Base-by-base conservation (phyloP, 129 eudicot species). In the Oenanthe sinensis region DNA sequence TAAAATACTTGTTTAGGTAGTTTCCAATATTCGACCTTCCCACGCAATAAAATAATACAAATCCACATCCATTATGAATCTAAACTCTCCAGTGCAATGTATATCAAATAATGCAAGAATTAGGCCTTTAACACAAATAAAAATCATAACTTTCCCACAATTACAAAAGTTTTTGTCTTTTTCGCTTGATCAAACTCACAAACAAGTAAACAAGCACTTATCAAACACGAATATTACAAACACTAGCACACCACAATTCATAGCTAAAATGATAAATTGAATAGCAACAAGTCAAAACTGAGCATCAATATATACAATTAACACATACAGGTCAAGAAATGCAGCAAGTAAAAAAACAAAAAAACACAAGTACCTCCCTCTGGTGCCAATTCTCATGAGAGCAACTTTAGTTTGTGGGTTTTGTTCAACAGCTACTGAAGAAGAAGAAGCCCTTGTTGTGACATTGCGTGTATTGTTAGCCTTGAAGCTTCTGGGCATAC, bases 351-450 rank as follows among this genome's bases (percentile, higher is more conserved):
- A 45, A 33, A 58, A 39, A 58, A 45, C 0, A 58, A 39, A 67
- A 0, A 20, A 69, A 77, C 69, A 52, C 6, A 54, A 58, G 46
- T 82, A 92, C 97, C 97, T 92, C 65, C 97, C 97, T 82, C 97
- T 75, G 20, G 97, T 92, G 17, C 97, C 97, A 79, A 92, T 90
- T 82, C 95, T 80, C 11, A 92, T 71, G 11, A 92, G 85, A 4
- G 96, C 96, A 30, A 90, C 79, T 77, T 85, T 89, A 12, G 90
- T 87, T 80, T 84, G 83, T 39, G 85, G 69, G 75, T 89, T 74
- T 77, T 87, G 90, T 74, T 92, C 97, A 6, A 83, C 87, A 63
- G 96, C 92, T 81, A 89, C 75, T 0, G 97, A 89, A 48, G 95
- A 60, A 8, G 68, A 60, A 9, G 36, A 60, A 60, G 68, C 68